Conservation (phyloP, 1,284 basidiomycete genomes). For the Moesziomyces sp. region DNA sequence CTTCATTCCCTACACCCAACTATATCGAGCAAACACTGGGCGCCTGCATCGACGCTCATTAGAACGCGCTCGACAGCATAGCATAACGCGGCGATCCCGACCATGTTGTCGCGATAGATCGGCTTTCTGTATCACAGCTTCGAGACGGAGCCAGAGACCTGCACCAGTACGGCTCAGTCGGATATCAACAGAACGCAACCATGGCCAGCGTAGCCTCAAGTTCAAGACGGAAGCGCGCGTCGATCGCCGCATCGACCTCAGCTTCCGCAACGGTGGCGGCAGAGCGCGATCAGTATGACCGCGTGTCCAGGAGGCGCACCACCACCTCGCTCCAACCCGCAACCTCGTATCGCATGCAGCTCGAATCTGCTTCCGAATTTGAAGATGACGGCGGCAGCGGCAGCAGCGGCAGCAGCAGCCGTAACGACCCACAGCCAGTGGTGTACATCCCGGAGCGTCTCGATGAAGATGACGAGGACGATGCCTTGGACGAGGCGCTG, state of each 20-base stretch:
- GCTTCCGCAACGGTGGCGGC: conserved; percentile 9
- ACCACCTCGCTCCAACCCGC: conserved; percentile 7
- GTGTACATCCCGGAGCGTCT: conserved; percentile 3
- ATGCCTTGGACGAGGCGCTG: conserved; percentile 26
- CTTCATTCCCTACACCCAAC: neutral
- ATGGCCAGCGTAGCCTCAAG: conserved; percentile 15
- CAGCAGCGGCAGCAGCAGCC: neutral
- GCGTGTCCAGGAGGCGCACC: conserved; percentile 2
- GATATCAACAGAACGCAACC: neutral
- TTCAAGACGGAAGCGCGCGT: conserved; percentile 21
- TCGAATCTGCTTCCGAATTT: conserved; percentile 15
- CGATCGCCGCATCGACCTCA: conserved; percentile 16
- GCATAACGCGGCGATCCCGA: too few species aligned
- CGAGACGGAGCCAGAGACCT: neutral
- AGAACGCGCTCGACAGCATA: neutral
- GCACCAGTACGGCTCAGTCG: neutral
- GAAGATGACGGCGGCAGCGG: conserved; percentile 3
- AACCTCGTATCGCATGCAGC: neutral
- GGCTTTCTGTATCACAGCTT: neutral
- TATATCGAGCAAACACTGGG: neutral
- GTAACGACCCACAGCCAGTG: neutral
- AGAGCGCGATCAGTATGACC: conserved; percentile 3
- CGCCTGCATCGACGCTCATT: neutral
- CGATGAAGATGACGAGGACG: conserved; percentile 13
- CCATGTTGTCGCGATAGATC: neutral